These are phyloP conservation scores for Ochromonas danica DNA, from an alignment of 108 stramenopile genomes.

Conservation along the genomic window DNA sequence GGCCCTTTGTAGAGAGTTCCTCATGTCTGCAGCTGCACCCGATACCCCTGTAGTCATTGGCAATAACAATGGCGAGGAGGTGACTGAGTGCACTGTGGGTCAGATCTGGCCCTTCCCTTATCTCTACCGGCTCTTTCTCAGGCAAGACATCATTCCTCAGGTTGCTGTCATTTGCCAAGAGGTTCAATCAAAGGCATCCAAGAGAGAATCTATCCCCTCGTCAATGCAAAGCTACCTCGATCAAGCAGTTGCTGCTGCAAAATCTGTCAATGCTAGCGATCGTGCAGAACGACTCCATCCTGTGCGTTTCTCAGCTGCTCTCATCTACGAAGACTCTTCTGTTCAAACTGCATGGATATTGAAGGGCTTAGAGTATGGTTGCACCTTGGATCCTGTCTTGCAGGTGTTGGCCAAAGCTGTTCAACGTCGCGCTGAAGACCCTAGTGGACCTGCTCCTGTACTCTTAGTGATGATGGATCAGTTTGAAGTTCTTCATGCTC, in stretches of 20 bases:
- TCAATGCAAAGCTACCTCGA: background rate
- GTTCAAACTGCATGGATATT: constrained; percentile 59
- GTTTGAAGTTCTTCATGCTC: constrained; percentile 74
- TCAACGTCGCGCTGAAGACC: background rate
- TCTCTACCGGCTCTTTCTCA: constrained; percentile 48
- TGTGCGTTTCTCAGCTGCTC: constrained; percentile 72
- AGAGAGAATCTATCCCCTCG: no score
- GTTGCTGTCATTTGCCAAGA: no score
- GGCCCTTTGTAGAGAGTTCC: constrained; percentile 76
- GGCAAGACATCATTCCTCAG: background rate
- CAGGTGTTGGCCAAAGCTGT: constrained; percentile 60
- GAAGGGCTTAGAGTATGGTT: constrained; percentile 76
- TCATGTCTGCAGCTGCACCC: constrained; percentile 45
- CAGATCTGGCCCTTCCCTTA: constrained; percentile 75
- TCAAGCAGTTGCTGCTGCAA: background rate
- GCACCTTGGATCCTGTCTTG: constrained; percentile 73
- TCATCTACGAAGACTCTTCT: constrained; percentile 62
- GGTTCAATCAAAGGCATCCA: no score
- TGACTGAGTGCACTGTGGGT: constrained; percentile 52
- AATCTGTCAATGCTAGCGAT: constrained; percentile 43
- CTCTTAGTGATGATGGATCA: constrained; percentile 72
- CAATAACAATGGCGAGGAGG: background rate
- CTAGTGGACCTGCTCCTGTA: constrained; percentile 38
- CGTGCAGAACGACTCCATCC: constrained; percentile 62
- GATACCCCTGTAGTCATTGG: constrained; percentile 43